A percentile compares a stretch with the other conserved stretches of the same genome.
phyloP scores from a whole-genome alignment of 192 early-diverging fungal species.

The Podila verticillata region DNA sequence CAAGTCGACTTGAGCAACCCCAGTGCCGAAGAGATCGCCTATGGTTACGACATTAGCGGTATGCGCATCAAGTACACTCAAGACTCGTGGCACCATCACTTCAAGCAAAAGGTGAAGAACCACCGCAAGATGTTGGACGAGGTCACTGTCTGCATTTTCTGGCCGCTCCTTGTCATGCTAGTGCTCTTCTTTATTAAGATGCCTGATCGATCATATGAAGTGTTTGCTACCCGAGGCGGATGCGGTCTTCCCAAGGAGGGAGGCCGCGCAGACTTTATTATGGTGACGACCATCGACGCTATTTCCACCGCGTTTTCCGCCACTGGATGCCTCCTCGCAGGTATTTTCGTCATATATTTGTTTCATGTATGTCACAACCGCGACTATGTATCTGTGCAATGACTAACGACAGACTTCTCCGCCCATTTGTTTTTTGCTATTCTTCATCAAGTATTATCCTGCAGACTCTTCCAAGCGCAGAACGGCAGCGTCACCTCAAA shows the following conservation, averaged over 20 bases:
- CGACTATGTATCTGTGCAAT: too few species aligned
- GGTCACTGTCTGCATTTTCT: not conserved
- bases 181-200: not conserved
- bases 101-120: not conserved
- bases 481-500: not conserved
- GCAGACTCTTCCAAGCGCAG: not conserved
- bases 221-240: not conserved
- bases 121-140: not conserved
- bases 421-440: not conserved
- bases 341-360: not conserved
- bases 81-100: slow-evolving; percentile 12
- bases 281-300: not conserved
- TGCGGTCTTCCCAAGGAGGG: not conserved
- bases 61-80: slow-evolving; percentile 5
- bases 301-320: not conserved
- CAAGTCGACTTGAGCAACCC: slow-evolving; percentile 11
- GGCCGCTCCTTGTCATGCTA: not conserved
- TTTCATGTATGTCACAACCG: too few species aligned
- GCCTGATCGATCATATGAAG: not conserved
- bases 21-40: slow-evolving; percentile 1
- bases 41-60: slow-evolving; percentile 21
- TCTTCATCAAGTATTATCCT: not conserved
- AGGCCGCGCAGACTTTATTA: not conserved
- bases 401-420: not conserved
- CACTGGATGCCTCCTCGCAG: not conserved